Evolutionary conservation across 108 stramenopile genomes (phyloP).

Genomic region (Nannochloropsis oceanica): DNA sequence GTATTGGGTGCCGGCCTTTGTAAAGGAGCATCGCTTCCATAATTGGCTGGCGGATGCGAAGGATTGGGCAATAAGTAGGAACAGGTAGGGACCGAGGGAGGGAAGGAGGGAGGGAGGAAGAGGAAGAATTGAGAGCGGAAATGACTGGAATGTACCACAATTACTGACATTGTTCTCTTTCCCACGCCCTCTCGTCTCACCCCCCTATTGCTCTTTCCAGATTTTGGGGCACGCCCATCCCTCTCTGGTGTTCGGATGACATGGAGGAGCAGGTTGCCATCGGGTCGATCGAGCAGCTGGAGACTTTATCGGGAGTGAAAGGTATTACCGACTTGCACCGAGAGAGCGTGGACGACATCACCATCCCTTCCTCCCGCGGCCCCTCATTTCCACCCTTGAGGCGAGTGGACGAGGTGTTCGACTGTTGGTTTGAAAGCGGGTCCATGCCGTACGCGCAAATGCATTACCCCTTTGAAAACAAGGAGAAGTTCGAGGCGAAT

Average conservation of each 20-base stretch:
- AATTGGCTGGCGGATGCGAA: slow-evolving; percentile 94
- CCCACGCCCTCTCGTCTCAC: not conserved
- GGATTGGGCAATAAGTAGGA: slow-evolving; percentile 97
- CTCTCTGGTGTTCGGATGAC: slow-evolving; percentile 93
- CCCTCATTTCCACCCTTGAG: slow-evolving; percentile 35
- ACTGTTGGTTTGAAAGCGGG: slow-evolving; percentile 99
- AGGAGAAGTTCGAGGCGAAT: slow-evolving; percentile 70
- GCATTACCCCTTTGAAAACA: slow-evolving; percentile 99
- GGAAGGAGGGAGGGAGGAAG: not conserved
- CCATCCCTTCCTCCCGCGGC: slow-evolving; percentile 66
- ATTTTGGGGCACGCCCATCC: slow-evolving; percentile 99
- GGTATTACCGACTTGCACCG: slow-evolving; percentile 85
- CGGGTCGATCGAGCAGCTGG: slow-evolving; percentile 82
- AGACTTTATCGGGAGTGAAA: slow-evolving; percentile 51
- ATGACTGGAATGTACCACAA: too few relatives aligned
- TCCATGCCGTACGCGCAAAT: slow-evolving; percentile 99
- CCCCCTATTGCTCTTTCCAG: not conserved
- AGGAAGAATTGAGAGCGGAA: not conserved
- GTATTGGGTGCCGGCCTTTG: slow-evolving; percentile 75
- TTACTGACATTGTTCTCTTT: not conserved
- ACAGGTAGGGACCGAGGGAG: slow-evolving; percentile 41
- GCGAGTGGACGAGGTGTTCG: slow-evolving; percentile 96
- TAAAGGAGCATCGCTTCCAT: slow-evolving; percentile 95
- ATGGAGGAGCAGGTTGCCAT: slow-evolving; percentile 78
- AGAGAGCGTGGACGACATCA: slow-evolving; percentile 79